Evolutionary conservation across 345 rosid genomes (phyloP).

Genomic region (Aegle marmelos): DNA sequence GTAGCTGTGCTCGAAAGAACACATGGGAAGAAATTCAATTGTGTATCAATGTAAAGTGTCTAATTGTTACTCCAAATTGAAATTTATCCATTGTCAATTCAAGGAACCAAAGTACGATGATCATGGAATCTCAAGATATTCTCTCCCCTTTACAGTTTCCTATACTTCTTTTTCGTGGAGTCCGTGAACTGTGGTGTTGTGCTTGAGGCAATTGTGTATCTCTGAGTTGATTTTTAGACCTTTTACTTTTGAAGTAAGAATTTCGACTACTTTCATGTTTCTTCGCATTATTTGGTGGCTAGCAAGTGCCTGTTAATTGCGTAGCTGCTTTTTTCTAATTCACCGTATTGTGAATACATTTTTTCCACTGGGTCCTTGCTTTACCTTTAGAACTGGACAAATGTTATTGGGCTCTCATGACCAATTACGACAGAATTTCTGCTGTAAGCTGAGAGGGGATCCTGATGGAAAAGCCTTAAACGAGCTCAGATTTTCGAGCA

Average conservation of each 20-base stretch:
- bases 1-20: neutral
- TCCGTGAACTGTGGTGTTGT: neutral
- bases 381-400: neutral
- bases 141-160: neutral
- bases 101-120: neutral
- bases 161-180: neutral
- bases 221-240: neutral
- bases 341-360: neutral
- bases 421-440: neutral
- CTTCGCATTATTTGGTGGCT: no score
- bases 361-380: neutral
- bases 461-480: neutral
- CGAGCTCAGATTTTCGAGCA: neutral
- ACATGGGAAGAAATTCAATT: conserved; percentile 15
- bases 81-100: neutral
- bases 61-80: conserved; percentile 14
- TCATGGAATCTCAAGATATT: neutral
- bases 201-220: neutral
- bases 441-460: neutral
- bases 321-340: neutral
- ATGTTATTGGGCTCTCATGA: neutral
- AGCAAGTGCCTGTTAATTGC: neutral
- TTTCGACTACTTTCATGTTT: neutral
- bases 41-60: conserved; percentile 32
- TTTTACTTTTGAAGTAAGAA: neutral